phyloP scores from a whole-genome alignment of 176 grass and related monocot genomes.

The Musa itinerans region DNA sequence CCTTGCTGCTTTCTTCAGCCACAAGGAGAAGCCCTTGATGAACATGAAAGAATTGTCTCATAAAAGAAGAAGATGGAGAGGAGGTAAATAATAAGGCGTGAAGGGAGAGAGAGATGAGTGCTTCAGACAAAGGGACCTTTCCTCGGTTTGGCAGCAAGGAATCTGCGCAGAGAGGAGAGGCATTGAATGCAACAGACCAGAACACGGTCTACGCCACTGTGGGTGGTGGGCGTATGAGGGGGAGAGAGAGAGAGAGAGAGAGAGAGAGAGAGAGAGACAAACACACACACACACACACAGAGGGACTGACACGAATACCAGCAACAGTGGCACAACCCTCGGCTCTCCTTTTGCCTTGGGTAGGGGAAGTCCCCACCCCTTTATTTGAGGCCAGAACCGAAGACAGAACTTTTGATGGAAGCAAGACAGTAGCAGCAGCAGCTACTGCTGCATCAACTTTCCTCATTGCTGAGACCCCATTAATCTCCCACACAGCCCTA shows the following conservation, averaged over 20 bases:
- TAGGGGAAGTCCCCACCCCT: not conserved
- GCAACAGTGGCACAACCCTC: not conserved
- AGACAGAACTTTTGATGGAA: not conserved
- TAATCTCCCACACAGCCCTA: not conserved
- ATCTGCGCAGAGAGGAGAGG: slow-evolving; percentile 1
- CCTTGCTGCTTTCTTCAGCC: too few relatives aligned
- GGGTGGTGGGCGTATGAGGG: not conserved
- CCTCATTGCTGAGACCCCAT: not conserved
- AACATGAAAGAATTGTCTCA: too few relatives aligned
- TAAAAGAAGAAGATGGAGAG: not conserved
- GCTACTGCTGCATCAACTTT: not conserved
- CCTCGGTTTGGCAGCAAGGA: slow-evolving; percentile 20
- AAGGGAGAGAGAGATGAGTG: not conserved
- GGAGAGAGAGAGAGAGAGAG: not conserved
- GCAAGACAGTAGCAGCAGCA: not conserved
- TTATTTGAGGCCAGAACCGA: not conserved
- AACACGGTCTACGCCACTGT: slow-evolving; percentile 1
- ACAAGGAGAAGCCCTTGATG: too few relatives aligned
- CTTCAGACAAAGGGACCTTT: slow-evolving; percentile 15
- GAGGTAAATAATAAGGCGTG: not conserved
- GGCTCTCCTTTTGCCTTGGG: not conserved
- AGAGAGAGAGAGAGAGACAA: not conserved
- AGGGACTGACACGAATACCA: not conserved
- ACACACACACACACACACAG: not conserved
- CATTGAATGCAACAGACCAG: not conserved